Conservation (phyloP, 441 rosid species). For the Lepidium campestre region DNA sequence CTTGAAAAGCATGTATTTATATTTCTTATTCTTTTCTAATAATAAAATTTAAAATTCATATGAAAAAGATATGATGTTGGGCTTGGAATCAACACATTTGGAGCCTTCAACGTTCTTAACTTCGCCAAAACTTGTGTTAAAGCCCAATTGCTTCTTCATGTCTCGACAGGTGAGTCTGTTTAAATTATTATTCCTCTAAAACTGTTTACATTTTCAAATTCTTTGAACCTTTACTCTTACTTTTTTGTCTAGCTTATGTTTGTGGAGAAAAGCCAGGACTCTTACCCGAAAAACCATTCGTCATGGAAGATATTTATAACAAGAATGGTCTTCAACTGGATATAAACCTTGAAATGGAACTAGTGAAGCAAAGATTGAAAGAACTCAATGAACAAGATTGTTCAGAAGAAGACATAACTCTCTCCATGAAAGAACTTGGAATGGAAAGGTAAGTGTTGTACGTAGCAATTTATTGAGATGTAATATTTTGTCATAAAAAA, state of each 20-base stretch:
- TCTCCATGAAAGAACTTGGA: slow-evolving; percentile 59
- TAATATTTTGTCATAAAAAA: too few species aligned
- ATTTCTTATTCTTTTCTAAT: too few species aligned
- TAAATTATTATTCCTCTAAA: background rate
- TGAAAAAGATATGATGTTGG: slow-evolving; percentile 59
- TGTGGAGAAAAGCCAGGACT: slow-evolving; percentile 41
- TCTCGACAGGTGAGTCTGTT: slow-evolving; percentile 63
- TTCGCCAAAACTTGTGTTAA: slow-evolving; percentile 40
- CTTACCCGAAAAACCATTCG: slow-evolving; percentile 43
- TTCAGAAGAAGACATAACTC: slow-evolving; percentile 32
- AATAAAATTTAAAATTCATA: background rate
- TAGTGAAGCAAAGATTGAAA: slow-evolving; percentile 42
- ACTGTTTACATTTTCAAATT: background rate
- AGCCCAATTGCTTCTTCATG: slow-evolving; percentile 45
- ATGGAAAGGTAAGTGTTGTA: slow-evolving; percentile 39
- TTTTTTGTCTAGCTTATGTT: slow-evolving; percentile 40
- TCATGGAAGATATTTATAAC: slow-evolving; percentile 52
- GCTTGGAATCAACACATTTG: slow-evolving; percentile 69
- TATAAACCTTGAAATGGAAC: slow-evolving; percentile 48
- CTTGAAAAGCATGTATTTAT: too few species aligned
- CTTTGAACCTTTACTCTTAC: background rate
- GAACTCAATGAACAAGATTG: slow-evolving; percentile 48
- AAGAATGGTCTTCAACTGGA: slow-evolving; percentile 40
- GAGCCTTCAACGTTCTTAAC: slow-evolving; percentile 54
- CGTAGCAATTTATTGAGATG: too few species aligned